These are phyloP conservation scores for Pueraria montana DNA, from an alignment of 306 rosid genomes.

Conservation along the genomic window DNA sequence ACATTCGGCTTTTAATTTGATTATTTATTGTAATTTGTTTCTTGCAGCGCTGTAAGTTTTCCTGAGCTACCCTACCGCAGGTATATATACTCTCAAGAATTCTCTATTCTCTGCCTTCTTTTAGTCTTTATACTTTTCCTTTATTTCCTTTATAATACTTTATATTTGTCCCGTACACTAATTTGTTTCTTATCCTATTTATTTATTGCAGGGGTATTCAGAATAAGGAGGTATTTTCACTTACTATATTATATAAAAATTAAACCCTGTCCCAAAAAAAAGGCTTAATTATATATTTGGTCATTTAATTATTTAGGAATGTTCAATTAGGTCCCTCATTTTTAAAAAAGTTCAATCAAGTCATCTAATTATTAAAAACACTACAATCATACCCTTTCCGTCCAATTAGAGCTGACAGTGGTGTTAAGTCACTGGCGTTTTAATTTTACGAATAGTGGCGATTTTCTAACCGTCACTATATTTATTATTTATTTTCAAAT, in stretches of 20 bases:
- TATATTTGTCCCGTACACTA: neutral
- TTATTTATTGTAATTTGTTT: slow-evolving; percentile 44
- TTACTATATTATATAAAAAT: neutral
- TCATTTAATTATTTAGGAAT: too few species aligned
- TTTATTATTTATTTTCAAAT: too few species aligned
- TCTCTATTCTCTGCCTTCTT: neutral
- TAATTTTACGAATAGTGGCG: too few species aligned
- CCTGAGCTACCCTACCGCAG: slow-evolving; percentile 59
- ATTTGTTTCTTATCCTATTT: neutral
- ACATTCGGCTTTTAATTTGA: slow-evolving; percentile 14
- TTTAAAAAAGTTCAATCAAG: too few species aligned
- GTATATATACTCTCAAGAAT: slow-evolving; percentile 50
- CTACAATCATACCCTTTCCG: too few species aligned
- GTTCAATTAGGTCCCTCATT: too few species aligned
- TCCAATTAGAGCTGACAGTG: too few species aligned
- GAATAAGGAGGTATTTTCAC: slow-evolving; percentile 72
- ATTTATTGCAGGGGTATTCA: slow-evolving; percentile 71
- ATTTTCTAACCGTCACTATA: too few species aligned
- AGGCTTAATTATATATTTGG: too few species aligned
- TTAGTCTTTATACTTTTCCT: neutral
- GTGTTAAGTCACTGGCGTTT: too few species aligned
- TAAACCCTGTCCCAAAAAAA: too few species aligned
- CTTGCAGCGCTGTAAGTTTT: slow-evolving; percentile 63
- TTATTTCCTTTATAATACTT: neutral
- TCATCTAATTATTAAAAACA: too few species aligned